Evolutionary conservation across 805 yeast species (phyloP), one percentile per base, ranked within the genome.

Genomic region (Lipomyces lipofer): DNA sequence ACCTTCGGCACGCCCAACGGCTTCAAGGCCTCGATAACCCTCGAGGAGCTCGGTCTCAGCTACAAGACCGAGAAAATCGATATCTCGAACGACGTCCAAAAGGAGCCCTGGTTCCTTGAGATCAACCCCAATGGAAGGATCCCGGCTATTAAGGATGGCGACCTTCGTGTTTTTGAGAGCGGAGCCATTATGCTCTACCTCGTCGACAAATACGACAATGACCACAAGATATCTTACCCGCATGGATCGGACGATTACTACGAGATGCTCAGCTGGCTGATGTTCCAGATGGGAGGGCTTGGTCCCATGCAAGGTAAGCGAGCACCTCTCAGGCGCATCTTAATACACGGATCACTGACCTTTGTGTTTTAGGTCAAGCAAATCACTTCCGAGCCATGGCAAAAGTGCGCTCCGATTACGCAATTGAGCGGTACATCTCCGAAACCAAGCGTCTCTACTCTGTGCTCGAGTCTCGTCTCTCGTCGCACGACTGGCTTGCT

Each of bases 121-220:
- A 67, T 81, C 64, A 81, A 83, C 66, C 83, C 84, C 17, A 82
- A 83, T 62, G 87, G 88, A 4, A 72, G 82, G 62, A 78, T 84
- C 47, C 88, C 89, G 25, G 75, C 82, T 0, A 67, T 84, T 32
- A 71, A 66, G 33, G 75, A 73, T 45, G 70, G 65, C 32, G 64
- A 67, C 42, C 72, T 73, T 28, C 70, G 78, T 21, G 64, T 84
- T 25, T 75, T 77, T 60, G 88, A 84, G 69, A 75, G 83, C 30
- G 87, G 79, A 29, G 86, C 88, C 1, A 83, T 84, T 57, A 66
- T 84, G 67, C 69, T 73, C 54, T 84, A 82, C 65, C 67, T 84
- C 36, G 81, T 79, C 51, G 86, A 82, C 59, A 80, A 76, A 58
- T 84, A 78, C 65, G 88, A 84, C 64, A 76, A 68, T 49, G 81